Conservation (phyloP, 148 eudicot species). For the Chenopodium berlandieri region DNA sequence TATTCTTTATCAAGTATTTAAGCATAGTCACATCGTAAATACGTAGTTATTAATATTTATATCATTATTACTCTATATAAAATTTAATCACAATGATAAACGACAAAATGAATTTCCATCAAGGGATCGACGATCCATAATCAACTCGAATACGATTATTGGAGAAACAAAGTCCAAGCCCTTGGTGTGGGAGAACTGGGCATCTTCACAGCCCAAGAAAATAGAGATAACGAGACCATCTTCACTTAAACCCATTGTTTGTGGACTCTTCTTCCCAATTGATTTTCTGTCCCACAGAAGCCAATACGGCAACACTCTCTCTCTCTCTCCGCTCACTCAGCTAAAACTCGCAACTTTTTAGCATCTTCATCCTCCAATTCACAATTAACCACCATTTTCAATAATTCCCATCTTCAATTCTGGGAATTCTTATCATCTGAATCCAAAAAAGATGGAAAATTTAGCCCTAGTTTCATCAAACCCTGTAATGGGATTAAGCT, state of each 20-base stretch:
- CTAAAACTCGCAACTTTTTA: not conserved
- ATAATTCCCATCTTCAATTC: not conserved
- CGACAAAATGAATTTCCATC: too few relatives aligned
- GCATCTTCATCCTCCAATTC: not conserved
- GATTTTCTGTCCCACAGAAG: too few relatives aligned
- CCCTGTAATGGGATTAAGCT: conserved; percentile 30
- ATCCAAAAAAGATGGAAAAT: conserved; percentile 34
- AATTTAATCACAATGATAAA: too few relatives aligned
- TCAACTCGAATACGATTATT: not conserved
- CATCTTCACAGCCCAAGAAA: not conserved
- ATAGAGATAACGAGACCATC: not conserved
- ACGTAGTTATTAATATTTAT: too few relatives aligned
- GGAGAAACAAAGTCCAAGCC: too few relatives aligned
- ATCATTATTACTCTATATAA: too few relatives aligned
- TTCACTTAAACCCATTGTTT: not conserved
- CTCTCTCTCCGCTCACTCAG: not conserved
- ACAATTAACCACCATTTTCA: not conserved
- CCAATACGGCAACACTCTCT: not conserved
- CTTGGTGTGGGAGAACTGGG: not conserved
- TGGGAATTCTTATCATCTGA: not conserved
- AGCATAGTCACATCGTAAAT: too few relatives aligned
- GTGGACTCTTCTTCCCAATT: too few relatives aligned
- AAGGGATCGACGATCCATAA: not conserved
- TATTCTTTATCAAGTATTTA: too few relatives aligned
- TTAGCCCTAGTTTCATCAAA: conserved; percentile 40